phyloP scores from a whole-genome alignment of 2,329 filamentous ascomycete genomes.

The Rhytidhysteron rufulum region DNA sequence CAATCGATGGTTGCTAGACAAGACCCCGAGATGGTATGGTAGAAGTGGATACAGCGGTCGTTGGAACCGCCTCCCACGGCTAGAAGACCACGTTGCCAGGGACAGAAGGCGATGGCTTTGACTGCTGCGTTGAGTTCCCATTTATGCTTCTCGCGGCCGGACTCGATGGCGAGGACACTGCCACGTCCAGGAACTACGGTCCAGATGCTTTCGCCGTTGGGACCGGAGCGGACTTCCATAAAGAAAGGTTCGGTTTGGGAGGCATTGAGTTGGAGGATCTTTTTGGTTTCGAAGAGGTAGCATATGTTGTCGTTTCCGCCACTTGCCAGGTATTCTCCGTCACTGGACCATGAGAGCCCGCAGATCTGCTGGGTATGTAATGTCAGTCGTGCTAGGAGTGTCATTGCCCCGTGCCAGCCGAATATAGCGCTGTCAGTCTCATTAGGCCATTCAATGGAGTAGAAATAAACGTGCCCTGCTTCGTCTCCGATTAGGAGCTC shows the following conservation, averaged over 20 bases:
- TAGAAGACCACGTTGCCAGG: constrained; percentile 82
- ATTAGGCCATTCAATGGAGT: constrained; percentile 77
- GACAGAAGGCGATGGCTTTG: constrained; percentile 95
- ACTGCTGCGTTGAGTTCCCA: constrained; percentile 84
- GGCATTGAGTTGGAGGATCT: constrained; percentile 45
- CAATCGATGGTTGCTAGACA: constrained; percentile 88
- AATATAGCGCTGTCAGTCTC: constrained; percentile 60
- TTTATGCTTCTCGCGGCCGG: constrained; percentile 62
- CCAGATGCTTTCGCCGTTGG: constrained; percentile 28
- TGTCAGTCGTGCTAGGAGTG: constrained; percentile 69
- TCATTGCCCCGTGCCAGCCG: constrained; percentile 75
- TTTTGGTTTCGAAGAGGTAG: constrained; percentile 69
- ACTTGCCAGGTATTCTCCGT: constrained; percentile 74
- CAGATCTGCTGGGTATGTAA: constrained; percentile 89
- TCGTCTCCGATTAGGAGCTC: constrained; percentile 87
- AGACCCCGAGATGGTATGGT: constrained; percentile 78
- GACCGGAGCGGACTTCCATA: constrained; percentile 22
- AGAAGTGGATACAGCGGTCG: constrained; percentile 95
- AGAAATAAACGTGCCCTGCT: constrained; percentile 77
- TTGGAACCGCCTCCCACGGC: constrained; percentile 92
- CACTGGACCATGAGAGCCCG: constrained; percentile 80
- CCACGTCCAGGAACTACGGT: constrained; percentile 29
- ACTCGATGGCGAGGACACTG: constrained; percentile 44
- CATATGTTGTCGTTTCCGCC: constrained; percentile 92
- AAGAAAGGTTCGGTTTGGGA: constrained; percentile 6